Evolutionary conservation across 208 protist genomes (phyloP).

Genomic region (Porcisia hertigi): DNA sequence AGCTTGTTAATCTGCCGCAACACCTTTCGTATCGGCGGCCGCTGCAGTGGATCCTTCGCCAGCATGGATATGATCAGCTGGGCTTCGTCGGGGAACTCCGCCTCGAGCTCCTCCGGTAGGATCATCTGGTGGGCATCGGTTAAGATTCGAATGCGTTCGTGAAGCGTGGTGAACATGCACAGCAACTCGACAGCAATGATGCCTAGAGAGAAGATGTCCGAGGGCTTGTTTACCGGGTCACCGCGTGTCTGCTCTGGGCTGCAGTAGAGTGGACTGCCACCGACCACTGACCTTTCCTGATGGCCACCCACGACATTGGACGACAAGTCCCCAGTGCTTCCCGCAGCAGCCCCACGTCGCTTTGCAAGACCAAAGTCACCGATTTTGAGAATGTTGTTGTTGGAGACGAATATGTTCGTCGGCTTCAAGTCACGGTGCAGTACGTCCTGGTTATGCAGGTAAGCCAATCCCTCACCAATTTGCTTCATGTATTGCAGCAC

Average conservation of each 20-base stretch:
- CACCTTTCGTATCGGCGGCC: slow-evolving; percentile 37
- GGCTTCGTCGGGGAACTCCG: slow-evolving; percentile 51
- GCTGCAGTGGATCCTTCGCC: slow-evolving; percentile 24
- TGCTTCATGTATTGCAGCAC: slow-evolving; percentile 71
- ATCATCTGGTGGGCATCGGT: slow-evolving; percentile 50
- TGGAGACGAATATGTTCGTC: slow-evolving; percentile 83
- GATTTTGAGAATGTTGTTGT: slow-evolving; percentile 68
- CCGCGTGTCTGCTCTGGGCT: slow-evolving; percentile 80
- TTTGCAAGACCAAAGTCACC: slow-evolving; percentile 88
- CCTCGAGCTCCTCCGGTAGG: slow-evolving; percentile 37
- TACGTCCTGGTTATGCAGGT: slow-evolving; percentile 75
- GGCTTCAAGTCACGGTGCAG: slow-evolving; percentile 88
- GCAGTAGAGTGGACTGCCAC: slow-evolving; percentile 75
- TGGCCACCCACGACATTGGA: slow-evolving; percentile 36
- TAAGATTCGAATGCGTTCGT: slow-evolving; percentile 71
- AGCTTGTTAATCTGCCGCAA: slow-evolving; percentile 35
- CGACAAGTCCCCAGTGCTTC: slow-evolving; percentile 20
- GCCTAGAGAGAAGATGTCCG: slow-evolving; percentile 82
- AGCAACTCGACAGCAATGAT: slow-evolving; percentile 84
- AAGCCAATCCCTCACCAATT: slow-evolving; percentile 64
- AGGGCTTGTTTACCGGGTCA: slow-evolving; percentile 43
- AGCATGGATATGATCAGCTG: slow-evolving; percentile 58
- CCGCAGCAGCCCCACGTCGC: slow-evolving; percentile 21
- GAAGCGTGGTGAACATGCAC: slow-evolving; percentile 66
- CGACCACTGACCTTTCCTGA: slow-evolving; percentile 52